Evolutionary conservation across 805 yeast genomes (phyloP).

Genomic region (Clavispora phyllophila): DNA sequence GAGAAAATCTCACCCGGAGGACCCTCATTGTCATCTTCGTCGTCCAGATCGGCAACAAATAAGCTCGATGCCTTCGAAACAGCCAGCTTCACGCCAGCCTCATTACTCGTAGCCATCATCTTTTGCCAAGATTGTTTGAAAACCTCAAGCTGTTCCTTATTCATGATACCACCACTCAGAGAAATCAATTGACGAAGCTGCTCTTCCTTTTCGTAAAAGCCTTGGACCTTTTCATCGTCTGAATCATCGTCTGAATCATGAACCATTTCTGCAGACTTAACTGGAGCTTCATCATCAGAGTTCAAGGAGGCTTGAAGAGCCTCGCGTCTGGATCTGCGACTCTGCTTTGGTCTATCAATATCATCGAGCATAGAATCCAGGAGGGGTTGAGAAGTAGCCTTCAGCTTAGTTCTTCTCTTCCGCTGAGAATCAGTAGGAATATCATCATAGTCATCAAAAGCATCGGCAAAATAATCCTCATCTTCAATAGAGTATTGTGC

Average conservation of each 20-base stretch:
- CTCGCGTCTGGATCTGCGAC: conserved; percentile 3
- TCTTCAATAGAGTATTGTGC: conserved; percentile 13
- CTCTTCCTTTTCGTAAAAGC: conserved; percentile 54
- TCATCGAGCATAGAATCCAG: conserved; percentile 1
- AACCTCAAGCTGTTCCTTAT: conserved; percentile 13
- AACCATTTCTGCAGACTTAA: conserved; percentile 50
- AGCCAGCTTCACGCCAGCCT: conserved; percentile 4
- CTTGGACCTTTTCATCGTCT: conserved; percentile 49
- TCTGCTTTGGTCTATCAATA: not conserved
- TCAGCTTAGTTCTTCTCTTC: not conserved
- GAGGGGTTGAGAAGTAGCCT: not conserved
- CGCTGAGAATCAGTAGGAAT: conserved; percentile 26
- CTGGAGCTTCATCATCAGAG: conserved; percentile 22
- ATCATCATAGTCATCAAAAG: conserved; percentile 3
- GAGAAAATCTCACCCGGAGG: not conserved
- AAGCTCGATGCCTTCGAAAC: conserved; percentile 10
- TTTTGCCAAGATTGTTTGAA: conserved; percentile 15
- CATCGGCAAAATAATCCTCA: conserved; percentile 26
- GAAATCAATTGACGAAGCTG: conserved; percentile 37
- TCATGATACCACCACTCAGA: conserved; percentile 35
- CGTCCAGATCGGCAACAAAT: conserved; percentile 14
- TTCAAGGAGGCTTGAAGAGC: conserved; percentile 9
- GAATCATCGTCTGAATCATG: conserved; percentile 60
- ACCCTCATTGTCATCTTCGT: conserved; percentile 9
- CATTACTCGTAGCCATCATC: conserved; percentile 3